Base-by-base conservation (phyloP, 2,329 filamentous ascomycete species). In the Neopestalotiopsis sp. region DNA sequence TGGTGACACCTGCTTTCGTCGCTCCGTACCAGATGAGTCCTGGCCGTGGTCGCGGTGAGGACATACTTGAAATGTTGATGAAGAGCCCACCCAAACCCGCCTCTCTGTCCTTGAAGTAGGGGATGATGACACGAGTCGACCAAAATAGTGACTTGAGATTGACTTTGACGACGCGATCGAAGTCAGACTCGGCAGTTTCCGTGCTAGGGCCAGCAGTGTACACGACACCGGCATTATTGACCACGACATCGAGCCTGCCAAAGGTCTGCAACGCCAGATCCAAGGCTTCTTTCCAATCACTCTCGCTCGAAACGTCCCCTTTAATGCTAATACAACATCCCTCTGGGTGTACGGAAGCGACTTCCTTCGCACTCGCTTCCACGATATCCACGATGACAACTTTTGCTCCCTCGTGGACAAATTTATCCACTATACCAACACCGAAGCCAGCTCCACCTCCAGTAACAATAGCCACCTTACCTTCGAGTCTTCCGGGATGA, bases 1-100 rank as follows among this genome's bases (percentile, higher is more conserved):
- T 91, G 72, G 86, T 85, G 12, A 91, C 86, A 0, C 90, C 90
- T 0, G 87, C 90, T 76, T 92, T 93, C 52, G 86, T 88, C 0
- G 90, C 88, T 74, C 91, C 92, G 74, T 92, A 92, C 90, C 90
- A 92, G 1, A 90, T 89, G 58, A 92, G 75, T 0, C 89, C 87
- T 0, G 88, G 88, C 34, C 90, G 82, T 0, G 90, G 90, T 32
- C 91, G 80, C 6, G 81, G 78, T 3, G 85, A 89, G 0, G 89
- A 90, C 0, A 90, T 91, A 1, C 88, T 90, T 1, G 90, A 89
- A 63, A 92, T 87, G 69, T 91, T 90, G 67, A 93, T 86, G 68
- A 92, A 90, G 20, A 52, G 45, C 9, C 45, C 45, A 6, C 45
- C 45, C 81, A 85, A 0, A 88, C 90, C 0, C 87, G 85, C 7